Evolutionary conservation across 2,329 filamentous ascomycete species (phyloP).

Genomic region (Cadophora luteo-olivacea): DNA sequence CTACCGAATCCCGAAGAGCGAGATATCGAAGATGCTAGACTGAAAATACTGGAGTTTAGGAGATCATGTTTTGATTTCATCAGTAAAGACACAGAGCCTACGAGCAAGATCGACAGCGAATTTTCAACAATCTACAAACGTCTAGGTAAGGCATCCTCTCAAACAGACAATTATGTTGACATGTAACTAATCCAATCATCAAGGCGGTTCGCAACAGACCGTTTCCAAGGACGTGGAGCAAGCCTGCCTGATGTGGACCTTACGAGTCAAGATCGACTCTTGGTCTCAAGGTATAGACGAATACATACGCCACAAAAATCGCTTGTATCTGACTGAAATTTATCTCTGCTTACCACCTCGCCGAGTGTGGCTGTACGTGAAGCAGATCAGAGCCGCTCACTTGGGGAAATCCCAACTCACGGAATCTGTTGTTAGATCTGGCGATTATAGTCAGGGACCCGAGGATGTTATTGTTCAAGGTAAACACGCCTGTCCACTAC

Average conservation of each 20-base stretch:
- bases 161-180: neutral
- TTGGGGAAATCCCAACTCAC: too few species aligned
- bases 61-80: too few species aligned
- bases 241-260: constrained; percentile 38
- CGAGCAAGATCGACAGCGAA: neutral
- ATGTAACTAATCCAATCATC: neutral
- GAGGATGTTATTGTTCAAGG: too few species aligned
- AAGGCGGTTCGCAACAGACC: constrained; percentile 38
- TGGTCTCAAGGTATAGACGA: constrained; percentile 44
- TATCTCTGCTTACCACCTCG: constrained; percentile 41
- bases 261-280: constrained; percentile 44
- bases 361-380: constrained; percentile 40
- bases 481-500: too few species aligned
- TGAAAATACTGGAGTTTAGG: too few species aligned
- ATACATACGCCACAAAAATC: constrained; percentile 38
- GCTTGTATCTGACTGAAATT: constrained; percentile 37
- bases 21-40: too few species aligned
- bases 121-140: constrained; percentile 19
- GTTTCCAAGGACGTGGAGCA: constrained; percentile 40
- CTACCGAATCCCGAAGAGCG: too few species aligned
- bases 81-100: too few species aligned
- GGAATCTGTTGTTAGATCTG: too few species aligned
- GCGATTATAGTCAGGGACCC: too few species aligned
- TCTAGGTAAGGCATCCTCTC: constrained; percentile 16
- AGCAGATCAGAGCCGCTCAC: constrained; percentile 11